Base-by-base conservation (phyloP, 1,284 basidiomycete species). In the Chalciporus piperatoides region DNA sequence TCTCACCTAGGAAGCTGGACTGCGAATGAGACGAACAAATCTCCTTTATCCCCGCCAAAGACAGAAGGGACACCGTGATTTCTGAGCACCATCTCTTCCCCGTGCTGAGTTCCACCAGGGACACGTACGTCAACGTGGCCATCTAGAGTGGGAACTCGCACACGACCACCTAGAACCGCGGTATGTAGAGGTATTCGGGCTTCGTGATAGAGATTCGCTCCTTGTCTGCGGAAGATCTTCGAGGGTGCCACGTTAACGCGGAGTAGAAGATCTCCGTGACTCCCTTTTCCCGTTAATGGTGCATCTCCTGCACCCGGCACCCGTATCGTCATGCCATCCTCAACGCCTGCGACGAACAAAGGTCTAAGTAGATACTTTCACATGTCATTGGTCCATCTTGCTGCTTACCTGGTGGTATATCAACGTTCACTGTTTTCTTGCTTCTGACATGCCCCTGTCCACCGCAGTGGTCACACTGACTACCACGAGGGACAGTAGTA, bases 121-220 rank as follows among this genome's bases (percentile, higher is more conserved):
- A 99, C 84, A 53, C 92, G 87, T 43, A 99, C 92, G 54, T 98
- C 94, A 8, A 98, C 94, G 48, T 97, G 92, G 37, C 95, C 92
- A 58, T 99, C 95, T 24, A 99, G 75, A 21, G 97, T 99, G 21
- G 95, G 95, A 42, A 99, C 90, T 35, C 93, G 83, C 40, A 95
- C 90, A 60, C 83, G 82, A 38, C 97, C 97, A 43, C 96, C 96
- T 21, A 99, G 79, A 41, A 99, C 73, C 7, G 97, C 97, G 5
- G 81, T 83, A 65, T 99, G 92, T 61, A 99, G 78, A 15, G 97
- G 96, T 57, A 99, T 90, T 49, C 85, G 84, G 36, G 91, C 91
- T 58, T 92, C 85, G 68, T 95, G 90, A 71, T 96, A 92, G 27
- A 99, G 74, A 69, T 97, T 94, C 46, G 82, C 77, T 30, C 97